A percentile compares a stretch with the other conserved stretches of the same genome.
These are phyloP conservation scores for Beta lomatogona DNA, from an alignment of 179 eudicot genomes.

Conservation along the genomic window DNA sequence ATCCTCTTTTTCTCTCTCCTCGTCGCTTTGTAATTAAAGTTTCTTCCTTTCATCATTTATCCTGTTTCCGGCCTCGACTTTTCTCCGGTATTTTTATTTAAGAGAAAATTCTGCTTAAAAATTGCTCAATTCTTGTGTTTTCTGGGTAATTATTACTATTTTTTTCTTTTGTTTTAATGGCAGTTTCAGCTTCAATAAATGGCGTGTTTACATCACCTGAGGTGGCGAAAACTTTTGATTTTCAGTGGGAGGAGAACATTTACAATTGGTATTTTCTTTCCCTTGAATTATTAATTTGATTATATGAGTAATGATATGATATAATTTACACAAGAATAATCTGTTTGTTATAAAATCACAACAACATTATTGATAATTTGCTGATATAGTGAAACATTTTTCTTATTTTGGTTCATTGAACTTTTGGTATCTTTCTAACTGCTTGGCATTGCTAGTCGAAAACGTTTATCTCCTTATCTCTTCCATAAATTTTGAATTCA, in stretches of 20 bases:
- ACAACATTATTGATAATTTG: background rate
- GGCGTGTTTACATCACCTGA: constrained; percentile 83
- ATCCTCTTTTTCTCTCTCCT: constrained; percentile 56
- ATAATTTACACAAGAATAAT: background rate
- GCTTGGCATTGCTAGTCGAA: no score
- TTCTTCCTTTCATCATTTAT: constrained; percentile 27
- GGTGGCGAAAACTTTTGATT: constrained; percentile 75
- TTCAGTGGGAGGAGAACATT: constrained; percentile 82
- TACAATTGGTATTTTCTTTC: constrained; percentile 66
- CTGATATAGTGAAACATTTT: background rate
- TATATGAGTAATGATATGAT: background rate
- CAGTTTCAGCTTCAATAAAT: constrained; percentile 55
- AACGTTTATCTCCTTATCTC: no score
- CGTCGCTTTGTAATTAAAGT: constrained; percentile 44
- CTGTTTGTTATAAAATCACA: background rate
- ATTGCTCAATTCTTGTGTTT: background rate
- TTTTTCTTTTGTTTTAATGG: background rate
- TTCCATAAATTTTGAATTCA: no score
- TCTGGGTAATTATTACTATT: background rate
- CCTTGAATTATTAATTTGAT: background rate
- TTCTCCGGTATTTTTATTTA: constrained; percentile 40
- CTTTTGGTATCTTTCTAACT: no score
- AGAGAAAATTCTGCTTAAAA: background rate
- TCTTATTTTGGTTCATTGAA: no score
- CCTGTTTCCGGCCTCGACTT: constrained; percentile 37